Evolutionary conservation across 2,329 filamentous ascomycete species (phyloP).

Genomic region (Sclerotinia trifoliorum): DNA sequence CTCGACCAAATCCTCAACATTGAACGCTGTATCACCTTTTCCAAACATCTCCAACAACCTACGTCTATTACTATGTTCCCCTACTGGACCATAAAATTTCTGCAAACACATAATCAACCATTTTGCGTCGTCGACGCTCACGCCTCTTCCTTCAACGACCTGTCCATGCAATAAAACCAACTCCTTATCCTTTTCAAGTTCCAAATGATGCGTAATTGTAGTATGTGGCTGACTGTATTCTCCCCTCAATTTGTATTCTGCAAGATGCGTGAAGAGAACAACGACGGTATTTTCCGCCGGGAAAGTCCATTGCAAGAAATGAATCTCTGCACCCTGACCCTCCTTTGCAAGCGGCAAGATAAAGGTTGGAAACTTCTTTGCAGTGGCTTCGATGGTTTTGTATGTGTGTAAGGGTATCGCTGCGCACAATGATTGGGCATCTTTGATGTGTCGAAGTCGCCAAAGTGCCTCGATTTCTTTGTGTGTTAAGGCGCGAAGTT

Average conservation of each 20-base stretch:
- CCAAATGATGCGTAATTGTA: slow-evolving; percentile 86
- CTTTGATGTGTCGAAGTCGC: slow-evolving; percentile 79
- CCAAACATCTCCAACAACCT: slow-evolving; percentile 80
- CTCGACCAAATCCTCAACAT: slow-evolving; percentile 78
- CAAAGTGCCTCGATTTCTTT: slow-evolving; percentile 86
- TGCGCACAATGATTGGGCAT: slow-evolving; percentile 77
- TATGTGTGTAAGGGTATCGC: slow-evolving; percentile 75
- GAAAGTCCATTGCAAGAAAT: slow-evolving; percentile 96
- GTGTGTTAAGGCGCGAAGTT: slow-evolving; percentile 67
- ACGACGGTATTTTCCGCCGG: slow-evolving; percentile 68
- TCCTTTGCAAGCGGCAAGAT: slow-evolving; percentile 79
- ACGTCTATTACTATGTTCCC: slow-evolving; percentile 58
- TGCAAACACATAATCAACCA: slow-evolving; percentile 93
- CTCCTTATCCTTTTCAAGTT: slow-evolving; percentile 70
- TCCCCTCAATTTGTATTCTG: slow-evolving; percentile 86
- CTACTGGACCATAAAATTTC: slow-evolving; percentile 76
- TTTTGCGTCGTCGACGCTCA: slow-evolving; percentile 77
- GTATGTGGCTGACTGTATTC: slow-evolving; percentile 92
- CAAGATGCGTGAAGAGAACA: slow-evolving; percentile 90
- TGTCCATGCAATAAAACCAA: slow-evolving; percentile 84
- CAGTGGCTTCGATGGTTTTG: slow-evolving; percentile 66
- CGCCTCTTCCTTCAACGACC: slow-evolving; percentile 72
- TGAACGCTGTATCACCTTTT: slow-evolving; percentile 74
- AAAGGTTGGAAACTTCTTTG: slow-evolving; percentile 78
- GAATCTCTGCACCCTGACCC: slow-evolving; percentile 76